Base-by-base conservation (phyloP, 495 filamentous ascomycete genomes). In the Xylaria bambusicola region DNA sequence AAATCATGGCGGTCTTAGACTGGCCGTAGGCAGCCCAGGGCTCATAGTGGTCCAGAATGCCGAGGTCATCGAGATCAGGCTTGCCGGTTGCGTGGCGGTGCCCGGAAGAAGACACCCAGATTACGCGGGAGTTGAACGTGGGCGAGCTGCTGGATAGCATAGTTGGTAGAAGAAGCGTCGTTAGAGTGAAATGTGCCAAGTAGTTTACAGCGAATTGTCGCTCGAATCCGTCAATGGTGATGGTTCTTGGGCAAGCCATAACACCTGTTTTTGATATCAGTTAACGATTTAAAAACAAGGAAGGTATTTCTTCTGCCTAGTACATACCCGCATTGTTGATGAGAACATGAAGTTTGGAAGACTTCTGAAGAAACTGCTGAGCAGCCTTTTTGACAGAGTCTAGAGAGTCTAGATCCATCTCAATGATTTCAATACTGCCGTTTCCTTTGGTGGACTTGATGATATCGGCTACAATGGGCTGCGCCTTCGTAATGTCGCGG, bases 1-100 rank as follows among this genome's bases (percentile, higher is more conserved):
- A 66, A 44, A 84, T 76, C 60, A 80, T 82, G 1, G 80, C 80
- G 3, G 74, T 76, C 67, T 86, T 85, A 21, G 68, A 72, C 17
- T 77, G 73, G 5, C 72, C 78, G 61, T 86, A 86, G 6, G 78
- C 75, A 4, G 44, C 18, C 4, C 46, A 42, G 21, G 75, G 72
- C 9, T 60, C 48, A 56, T 63, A 67, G n/a, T n/a, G n/a, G n/a
- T n/a, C n/a, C 2, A 27, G 66, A 20, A 54, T 50, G 18, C 65
- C 66, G 40, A 79, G 76, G 47, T 80, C 78, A 45, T 62, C 71
- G 61, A 84, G 76, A 62, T 74, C 65, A 50, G 77, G 75, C 17
- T 73, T 44, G 20, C 80, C 45, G 15, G 61, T 68, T 2, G 61
- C 62, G 35, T 73, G 17, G 17, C 70, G 71, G 62, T 82, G 75